These are phyloP conservation scores for Postia placenta DNA, from an alignment of 768 basidiomycete genomes.

Conservation along the genomic window DNA sequence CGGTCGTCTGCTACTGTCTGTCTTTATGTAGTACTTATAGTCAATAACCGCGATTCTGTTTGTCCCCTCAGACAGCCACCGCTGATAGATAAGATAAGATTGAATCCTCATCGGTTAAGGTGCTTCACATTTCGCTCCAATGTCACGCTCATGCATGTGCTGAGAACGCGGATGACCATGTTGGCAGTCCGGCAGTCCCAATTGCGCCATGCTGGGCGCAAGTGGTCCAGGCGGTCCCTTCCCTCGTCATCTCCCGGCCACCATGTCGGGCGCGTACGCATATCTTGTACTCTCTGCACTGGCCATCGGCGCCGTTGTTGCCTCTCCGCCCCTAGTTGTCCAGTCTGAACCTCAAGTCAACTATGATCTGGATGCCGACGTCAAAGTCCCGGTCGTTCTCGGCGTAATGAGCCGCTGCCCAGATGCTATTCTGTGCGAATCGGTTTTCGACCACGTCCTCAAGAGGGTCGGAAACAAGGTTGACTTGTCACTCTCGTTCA, in stretches of 20 bases:
- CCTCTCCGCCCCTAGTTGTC: conserved; percentile 1
- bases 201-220: background rate
- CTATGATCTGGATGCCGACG: conserved; percentile 14
- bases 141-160: background rate
- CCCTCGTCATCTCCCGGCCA: background rate
- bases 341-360: conserved; percentile 1
- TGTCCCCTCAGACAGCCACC: too few relatives aligned
- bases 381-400: conserved; percentile 45
- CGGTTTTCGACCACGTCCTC: conserved; percentile 67
- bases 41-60: too few relatives aligned
- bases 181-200: background rate
- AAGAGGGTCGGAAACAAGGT: conserved; percentile 57
- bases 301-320: background rate
- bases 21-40: too few relatives aligned
- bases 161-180: background rate
- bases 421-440: conserved; percentile 79
- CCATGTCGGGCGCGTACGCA: background rate
- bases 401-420: conserved; percentile 74
- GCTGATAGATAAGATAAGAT: background rate
- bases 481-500: conserved; percentile 62
- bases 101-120: background rate
- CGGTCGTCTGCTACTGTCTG: too few relatives aligned
- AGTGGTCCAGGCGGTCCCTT: background rate
- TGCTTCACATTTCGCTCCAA: background rate
- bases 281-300: background rate